Conservation (phyloP, 495 filamentous ascomycete genomes). For the Corynascus novoguineensis region DNA sequence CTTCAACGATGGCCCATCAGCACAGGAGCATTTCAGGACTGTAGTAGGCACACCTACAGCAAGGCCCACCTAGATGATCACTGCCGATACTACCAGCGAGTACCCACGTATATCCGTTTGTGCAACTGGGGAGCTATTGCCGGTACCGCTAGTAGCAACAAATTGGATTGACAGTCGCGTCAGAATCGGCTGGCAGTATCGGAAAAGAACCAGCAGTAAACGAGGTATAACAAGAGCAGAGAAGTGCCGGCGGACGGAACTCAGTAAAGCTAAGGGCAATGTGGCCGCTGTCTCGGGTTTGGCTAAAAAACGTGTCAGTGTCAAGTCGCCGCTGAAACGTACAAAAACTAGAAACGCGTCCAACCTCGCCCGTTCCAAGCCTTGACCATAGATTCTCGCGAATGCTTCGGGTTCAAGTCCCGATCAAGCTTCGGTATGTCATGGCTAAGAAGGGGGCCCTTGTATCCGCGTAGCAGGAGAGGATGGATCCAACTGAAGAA, state of each 20-base stretch:
- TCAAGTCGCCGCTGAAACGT: slow-evolving; percentile 4
- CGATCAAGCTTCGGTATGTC: slow-evolving; percentile 47
- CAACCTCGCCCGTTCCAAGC: slow-evolving; percentile 23
- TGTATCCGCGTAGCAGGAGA: slow-evolving; percentile 49
- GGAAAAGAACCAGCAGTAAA: slow-evolving; percentile 52
- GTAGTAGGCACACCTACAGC: slow-evolving; percentile 36
- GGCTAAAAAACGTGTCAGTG: not conserved
- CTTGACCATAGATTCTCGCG: slow-evolving; percentile 36
- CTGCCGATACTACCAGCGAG: slow-evolving; percentile 52
- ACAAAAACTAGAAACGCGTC: slow-evolving; percentile 4
- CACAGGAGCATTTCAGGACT: not conserved
- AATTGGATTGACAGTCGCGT: slow-evolving; percentile 51
- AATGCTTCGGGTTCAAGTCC: slow-evolving; percentile 38
- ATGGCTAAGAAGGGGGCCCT: slow-evolving; percentile 36
- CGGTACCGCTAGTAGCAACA: slow-evolving; percentile 34
- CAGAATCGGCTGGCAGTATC: slow-evolving; percentile 57
- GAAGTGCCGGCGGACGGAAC: slow-evolving; percentile 46
- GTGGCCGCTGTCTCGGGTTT: slow-evolving; percentile 31
- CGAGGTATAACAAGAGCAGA: slow-evolving; percentile 48
- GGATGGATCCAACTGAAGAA: slow-evolving; percentile 62
- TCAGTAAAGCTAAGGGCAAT: slow-evolving; percentile 44
- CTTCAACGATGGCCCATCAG: slow-evolving; percentile 15
- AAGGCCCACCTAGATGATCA: slow-evolving; percentile 56
- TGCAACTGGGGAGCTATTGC: slow-evolving; percentile 21
- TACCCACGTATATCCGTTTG: slow-evolving; percentile 34